Conservation (phyloP, 1,284 basidiomycete species). For the Fomes fomentarius region DNA sequence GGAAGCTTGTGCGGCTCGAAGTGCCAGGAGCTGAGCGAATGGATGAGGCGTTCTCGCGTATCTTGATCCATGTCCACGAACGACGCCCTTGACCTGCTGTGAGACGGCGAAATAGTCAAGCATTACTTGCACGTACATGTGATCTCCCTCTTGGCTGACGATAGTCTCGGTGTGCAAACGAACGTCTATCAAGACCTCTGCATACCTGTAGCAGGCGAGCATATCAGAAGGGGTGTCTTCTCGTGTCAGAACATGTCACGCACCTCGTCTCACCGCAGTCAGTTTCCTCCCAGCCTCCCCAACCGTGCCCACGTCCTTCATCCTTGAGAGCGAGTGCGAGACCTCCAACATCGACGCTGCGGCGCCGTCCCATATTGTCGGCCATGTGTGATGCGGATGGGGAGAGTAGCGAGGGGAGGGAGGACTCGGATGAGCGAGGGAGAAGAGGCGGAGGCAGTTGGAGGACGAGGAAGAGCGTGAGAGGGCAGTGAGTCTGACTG, state of each 20-base stretch:
- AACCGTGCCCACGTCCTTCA: slow-evolving; percentile 68
- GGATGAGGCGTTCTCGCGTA: slow-evolving; percentile 60
- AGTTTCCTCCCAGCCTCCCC: slow-evolving; percentile 65
- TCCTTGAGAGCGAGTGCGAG: slow-evolving; percentile 76
- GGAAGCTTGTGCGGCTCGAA: slow-evolving; percentile 86
- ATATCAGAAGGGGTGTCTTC: slow-evolving; percentile 6
- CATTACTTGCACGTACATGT: slow-evolving; percentile 43
- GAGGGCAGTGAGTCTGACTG: slow-evolving; percentile 24
- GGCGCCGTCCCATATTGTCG: slow-evolving; percentile 43
- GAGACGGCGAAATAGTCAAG: slow-evolving; percentile 28
- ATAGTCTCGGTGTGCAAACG: slow-evolving; percentile 76
- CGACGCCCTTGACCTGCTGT: slow-evolving; percentile 29
- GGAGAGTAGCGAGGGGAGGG: background rate
- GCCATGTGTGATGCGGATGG: slow-evolving; percentile 7
- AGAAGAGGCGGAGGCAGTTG: slow-evolving; percentile 7
- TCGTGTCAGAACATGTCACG: slow-evolving; percentile 31
- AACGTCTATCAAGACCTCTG: slow-evolving; percentile 83
- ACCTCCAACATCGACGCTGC: slow-evolving; percentile 86
- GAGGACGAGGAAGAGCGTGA: slow-evolving; percentile 17
- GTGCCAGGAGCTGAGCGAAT: slow-evolving; percentile 75
- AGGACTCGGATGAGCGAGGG: background rate
- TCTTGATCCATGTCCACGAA: slow-evolving; percentile 35
- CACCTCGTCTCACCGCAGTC: slow-evolving; percentile 62
- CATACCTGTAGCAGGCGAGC: slow-evolving; percentile 46
- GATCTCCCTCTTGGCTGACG: slow-evolving; percentile 60